Base-by-base conservation (phyloP, 176 grass and related monocot species). In the Phragmites australis region DNA sequence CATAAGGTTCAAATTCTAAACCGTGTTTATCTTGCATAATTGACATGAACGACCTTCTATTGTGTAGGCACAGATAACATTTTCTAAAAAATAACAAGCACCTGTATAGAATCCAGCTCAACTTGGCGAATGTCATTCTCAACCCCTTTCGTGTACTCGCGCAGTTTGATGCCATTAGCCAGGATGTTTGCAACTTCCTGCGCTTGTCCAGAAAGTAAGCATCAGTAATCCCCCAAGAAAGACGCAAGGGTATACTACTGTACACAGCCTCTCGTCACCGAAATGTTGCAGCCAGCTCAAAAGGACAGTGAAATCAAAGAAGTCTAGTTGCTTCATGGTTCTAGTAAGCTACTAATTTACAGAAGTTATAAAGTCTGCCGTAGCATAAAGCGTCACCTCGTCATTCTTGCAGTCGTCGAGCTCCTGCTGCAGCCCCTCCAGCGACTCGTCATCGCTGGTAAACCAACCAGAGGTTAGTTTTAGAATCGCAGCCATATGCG, bases 31-130 rank as follows among this genome's bases (percentile, higher is more conserved):
- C 30, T 39, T 41, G 26, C 75, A 74, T 62, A 55, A 48, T 75
- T 61, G 58, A 65, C 64, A 84, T 85, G 21, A 42, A 72, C 42
- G n/a, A n/a, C n/a, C n/a, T n/a, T n/a, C n/a, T n/a, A n/a, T n/a
- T n/a, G n/a, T n/a, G n/a, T 23, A 65, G 32, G 10, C 74, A 77
- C 14, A 43, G 32, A 74, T 56, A 80, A 67, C 26, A 72, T 15
- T 15, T 54, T 37, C 15, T 55, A 55, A 60, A 78, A n/a, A n/a
- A n/a, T n/a, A n/a, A 7, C 29, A 65, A 29, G 22, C 15, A 95
- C 96, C 92, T 99, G 92, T 65, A 99, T 99, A 1, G 96, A 99
- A 79, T 99, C 92, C 43, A 99, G 78, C 91, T 99, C 96, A 23
- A 95, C 68, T 88, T 91, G 88, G 18, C 90, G 86, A 70, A 99